These are phyloP conservation scores for Incumbomyces delicatus DNA, from an alignment of 2,329 filamentous ascomycete species.

Conservation along the genomic window DNA sequence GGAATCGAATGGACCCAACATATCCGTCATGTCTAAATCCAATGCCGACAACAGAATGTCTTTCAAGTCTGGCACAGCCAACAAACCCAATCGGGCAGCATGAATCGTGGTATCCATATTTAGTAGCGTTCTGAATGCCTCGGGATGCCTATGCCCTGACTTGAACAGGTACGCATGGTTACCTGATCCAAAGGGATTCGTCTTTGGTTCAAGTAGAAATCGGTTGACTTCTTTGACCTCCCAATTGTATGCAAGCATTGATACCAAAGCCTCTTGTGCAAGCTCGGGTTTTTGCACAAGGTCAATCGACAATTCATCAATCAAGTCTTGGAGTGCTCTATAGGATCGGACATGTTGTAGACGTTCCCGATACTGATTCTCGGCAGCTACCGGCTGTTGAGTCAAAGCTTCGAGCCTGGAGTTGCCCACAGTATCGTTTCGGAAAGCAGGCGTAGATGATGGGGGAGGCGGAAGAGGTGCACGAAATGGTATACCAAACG, in stretches of 20 bases:
- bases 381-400: neutral
- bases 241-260: slow-evolving; percentile 8
- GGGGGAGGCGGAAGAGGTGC: neutral
- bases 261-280: slow-evolving; percentile 8
- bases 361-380: neutral
- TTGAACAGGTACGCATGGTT: slow-evolving; percentile 6
- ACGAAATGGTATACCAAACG: slow-evolving; percentile 9
- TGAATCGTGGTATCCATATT: slow-evolving; percentile 8
- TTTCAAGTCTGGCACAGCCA: slow-evolving; percentile 9
- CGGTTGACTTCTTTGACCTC: slow-evolving; percentile 10
- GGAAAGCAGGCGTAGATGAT: neutral
- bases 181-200: slow-evolving; percentile 15
- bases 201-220: slow-evolving; percentile 15
- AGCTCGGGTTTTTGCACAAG: slow-evolving; percentile 5
- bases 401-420: too few species aligned
- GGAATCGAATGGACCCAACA: neutral
- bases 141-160: neutral
- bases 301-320: slow-evolving; percentile 8
- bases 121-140: slow-evolving; percentile 6
- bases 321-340: neutral
- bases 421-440: neutral
- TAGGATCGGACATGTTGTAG: neutral
- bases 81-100: slow-evolving; percentile 15
- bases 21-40: neutral
- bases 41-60: slow-evolving; percentile 6